phyloP scores from a whole-genome alignment of 1,139 yeast genomes.

The Suhomyces panamericanus region DNA sequence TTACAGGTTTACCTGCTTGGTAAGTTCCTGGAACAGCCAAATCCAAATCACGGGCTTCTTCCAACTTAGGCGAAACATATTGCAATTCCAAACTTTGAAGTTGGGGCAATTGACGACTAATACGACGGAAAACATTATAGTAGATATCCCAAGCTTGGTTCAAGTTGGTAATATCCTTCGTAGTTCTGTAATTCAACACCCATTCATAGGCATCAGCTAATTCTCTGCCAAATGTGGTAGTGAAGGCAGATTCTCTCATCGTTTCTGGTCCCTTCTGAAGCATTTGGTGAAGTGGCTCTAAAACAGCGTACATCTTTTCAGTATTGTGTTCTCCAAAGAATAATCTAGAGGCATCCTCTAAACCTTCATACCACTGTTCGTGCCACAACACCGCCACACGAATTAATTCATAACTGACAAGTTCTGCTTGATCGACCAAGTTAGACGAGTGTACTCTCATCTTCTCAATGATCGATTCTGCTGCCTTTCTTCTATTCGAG shows the following conservation, averaged over 20 bases:
- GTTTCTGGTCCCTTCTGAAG: constrained; percentile 89
- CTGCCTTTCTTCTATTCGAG: constrained; percentile 86
- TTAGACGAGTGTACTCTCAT: constrained; percentile 85
- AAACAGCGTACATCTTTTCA: constrained; percentile 88
- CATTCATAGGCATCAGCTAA: constrained; percentile 91
- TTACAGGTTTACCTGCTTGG: constrained; percentile 77
- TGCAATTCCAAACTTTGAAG: constrained; percentile 83
- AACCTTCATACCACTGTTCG: constrained; percentile 97
- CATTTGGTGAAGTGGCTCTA: constrained; percentile 86
- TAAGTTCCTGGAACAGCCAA: constrained; percentile 95
- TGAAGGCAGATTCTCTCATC: constrained; percentile 87
- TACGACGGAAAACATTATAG: constrained; percentile 88
- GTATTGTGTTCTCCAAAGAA: constrained; percentile 95
- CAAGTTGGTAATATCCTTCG: constrained; percentile 82
- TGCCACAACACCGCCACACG: constrained; percentile 97
- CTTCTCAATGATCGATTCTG: constrained; percentile 84
- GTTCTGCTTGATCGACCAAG: constrained; percentile 87
- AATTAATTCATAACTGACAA: constrained; percentile 91
- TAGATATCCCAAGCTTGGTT: constrained; percentile 98
- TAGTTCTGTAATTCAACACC: constrained; percentile 81
- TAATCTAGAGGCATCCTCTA: constrained; percentile 92
- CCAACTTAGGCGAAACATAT: constrained; percentile 87
- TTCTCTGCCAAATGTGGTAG: constrained; percentile 91
- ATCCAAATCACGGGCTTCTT: constrained; percentile 76
- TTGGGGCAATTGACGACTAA: constrained; percentile 86